These are phyloP conservation scores for Pythium folliculosum DNA, from an alignment of 352 stramenopile species.

Conservation along the genomic window DNA sequence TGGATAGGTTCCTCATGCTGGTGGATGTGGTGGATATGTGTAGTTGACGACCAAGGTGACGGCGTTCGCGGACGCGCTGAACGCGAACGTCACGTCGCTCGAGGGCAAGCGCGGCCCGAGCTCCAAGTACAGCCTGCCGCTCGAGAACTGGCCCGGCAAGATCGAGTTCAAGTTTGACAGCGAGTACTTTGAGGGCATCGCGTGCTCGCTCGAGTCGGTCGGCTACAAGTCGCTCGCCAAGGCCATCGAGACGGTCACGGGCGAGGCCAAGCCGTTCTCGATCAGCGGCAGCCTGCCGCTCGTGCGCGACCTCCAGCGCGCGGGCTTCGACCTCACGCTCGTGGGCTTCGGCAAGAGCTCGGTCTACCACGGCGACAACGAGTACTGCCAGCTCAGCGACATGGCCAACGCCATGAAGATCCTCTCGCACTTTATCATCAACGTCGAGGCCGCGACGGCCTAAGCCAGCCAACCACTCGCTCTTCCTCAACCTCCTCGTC, in stretches of 20 bases:
- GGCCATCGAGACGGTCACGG: slow-evolving; percentile 79
- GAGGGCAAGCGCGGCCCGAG: slow-evolving; percentile 82
- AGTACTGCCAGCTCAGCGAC: slow-evolving; percentile 87
- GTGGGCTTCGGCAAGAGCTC: slow-evolving; percentile 79
- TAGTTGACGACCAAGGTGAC: slow-evolving; percentile 73
- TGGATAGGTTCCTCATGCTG: too few relatives aligned
- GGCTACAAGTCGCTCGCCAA: slow-evolving; percentile 86
- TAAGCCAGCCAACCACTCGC: slow-evolving; percentile 7
- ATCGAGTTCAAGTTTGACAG: slow-evolving; percentile 88
- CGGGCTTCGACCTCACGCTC: slow-evolving; percentile 74
- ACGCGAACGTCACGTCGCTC: slow-evolving; percentile 79
- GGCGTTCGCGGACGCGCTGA: slow-evolving; percentile 88
- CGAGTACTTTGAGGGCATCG: slow-evolving; percentile 89
- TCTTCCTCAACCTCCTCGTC: too few relatives aligned
- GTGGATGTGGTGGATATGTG: neutral
- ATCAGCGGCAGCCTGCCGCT: slow-evolving; percentile 88
- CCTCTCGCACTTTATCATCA: slow-evolving; percentile 78
- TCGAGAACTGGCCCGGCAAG: slow-evolving; percentile 77
- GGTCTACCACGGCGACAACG: slow-evolving; percentile 93
- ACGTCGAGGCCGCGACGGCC: slow-evolving; percentile 47
- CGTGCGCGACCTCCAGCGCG: slow-evolving; percentile 76
- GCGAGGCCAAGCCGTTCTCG: slow-evolving; percentile 86
- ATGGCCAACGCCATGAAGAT: slow-evolving; percentile 90
- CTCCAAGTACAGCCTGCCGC: slow-evolving; percentile 91
- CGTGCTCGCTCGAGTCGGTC: slow-evolving; percentile 89